These are phyloP conservation scores for Magnaporthiopsis poae DNA, from an alignment of 2,329 filamentous ascomycete species.

Conservation along the genomic window DNA sequence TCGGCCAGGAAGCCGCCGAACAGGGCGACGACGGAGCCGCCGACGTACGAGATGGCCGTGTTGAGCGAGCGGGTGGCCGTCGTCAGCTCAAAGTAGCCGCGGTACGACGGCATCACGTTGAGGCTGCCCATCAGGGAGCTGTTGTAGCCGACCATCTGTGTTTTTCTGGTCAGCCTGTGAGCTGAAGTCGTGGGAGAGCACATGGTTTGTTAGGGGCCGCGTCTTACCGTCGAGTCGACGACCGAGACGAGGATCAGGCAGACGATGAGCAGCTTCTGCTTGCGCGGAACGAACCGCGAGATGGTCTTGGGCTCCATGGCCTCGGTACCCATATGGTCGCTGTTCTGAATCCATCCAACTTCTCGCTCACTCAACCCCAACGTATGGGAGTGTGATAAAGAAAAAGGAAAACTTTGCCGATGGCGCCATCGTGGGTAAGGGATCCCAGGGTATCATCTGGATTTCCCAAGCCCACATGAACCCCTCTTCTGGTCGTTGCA, in stretches of 20 bases:
- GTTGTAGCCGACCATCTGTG: slow-evolving; percentile 19
- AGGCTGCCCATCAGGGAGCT: slow-evolving; percentile 24
- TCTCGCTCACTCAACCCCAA: not conserved
- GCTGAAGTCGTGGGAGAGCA: too few species aligned
- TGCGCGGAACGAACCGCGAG: slow-evolving; percentile 1
- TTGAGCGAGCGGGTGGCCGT: slow-evolving; percentile 24
- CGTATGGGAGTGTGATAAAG: not conserved
- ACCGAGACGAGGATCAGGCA: slow-evolving; percentile 3
- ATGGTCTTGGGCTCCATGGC: not conserved
- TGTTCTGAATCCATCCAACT: not conserved
- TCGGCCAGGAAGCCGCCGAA: slow-evolving; percentile 17
- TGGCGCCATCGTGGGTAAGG: not conserved
- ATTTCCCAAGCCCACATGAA: not conserved
- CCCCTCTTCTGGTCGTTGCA: not conserved
- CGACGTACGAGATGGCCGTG: slow-evolving; percentile 19
- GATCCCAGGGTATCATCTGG: not conserved
- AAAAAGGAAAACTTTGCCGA: not conserved
- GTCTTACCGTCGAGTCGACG: slow-evolving; percentile 1
- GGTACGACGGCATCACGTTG: slow-evolving; percentile 25
- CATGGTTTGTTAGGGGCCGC: not conserved
- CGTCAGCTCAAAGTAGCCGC: slow-evolving; percentile 22
- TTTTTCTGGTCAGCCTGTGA: not conserved
- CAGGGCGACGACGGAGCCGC: slow-evolving; percentile 15
- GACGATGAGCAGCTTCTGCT: slow-evolving; percentile 2
- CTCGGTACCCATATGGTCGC: not conserved